Evolutionary conservation across 2,329 filamentous ascomycete species (phyloP).

Genomic region (Neofusicoccum laricinum): DNA sequence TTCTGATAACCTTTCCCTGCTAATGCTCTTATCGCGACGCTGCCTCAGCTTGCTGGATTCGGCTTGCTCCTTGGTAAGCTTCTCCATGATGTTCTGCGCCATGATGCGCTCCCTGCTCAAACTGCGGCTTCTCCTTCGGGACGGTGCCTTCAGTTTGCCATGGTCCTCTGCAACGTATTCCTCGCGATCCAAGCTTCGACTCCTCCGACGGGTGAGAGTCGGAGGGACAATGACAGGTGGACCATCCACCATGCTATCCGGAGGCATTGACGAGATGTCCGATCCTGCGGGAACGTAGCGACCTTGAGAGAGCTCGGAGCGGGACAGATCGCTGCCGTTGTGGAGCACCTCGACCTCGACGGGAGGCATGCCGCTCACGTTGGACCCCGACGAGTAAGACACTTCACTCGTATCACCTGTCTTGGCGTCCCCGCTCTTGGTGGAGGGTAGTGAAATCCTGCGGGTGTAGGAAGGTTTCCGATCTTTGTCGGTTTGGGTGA

Average conservation of each 20-base stretch:
- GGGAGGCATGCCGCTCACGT: slow-evolving; percentile 64
- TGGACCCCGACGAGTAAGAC: slow-evolving; percentile 82
- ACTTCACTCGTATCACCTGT: slow-evolving; percentile 34
- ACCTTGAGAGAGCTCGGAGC: slow-evolving; percentile 59
- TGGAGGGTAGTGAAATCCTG: slow-evolving; percentile 60
- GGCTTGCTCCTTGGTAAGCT: slow-evolving; percentile 47
- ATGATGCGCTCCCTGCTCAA: slow-evolving; percentile 61
- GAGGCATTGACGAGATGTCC: slow-evolving; percentile 80
- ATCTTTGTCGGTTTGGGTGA: slow-evolving; percentile 74
- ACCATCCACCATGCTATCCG: slow-evolving; percentile 67
- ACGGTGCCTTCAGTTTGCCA: slow-evolving; percentile 54
- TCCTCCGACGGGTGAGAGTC: slow-evolving; percentile 42
- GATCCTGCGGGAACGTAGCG: slow-evolving; percentile 68
- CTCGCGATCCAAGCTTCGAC: slow-evolving; percentile 48
- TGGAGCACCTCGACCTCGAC: slow-evolving; percentile 87
- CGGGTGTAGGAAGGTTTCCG: slow-evolving; percentile 67
- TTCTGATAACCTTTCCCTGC: slow-evolving; percentile 34
- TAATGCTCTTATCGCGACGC: slow-evolving; percentile 22
- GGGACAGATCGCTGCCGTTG: slow-evolving; percentile 65
- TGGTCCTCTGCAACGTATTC: slow-evolving; percentile 34
- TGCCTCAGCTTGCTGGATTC: slow-evolving; percentile 20
- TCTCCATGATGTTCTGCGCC: slow-evolving; percentile 67
- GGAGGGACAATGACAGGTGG: slow-evolving; percentile 43
- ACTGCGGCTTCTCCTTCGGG: slow-evolving; percentile 59
- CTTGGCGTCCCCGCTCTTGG: slow-evolving; percentile 37